Base-by-base conservation (phyloP, 352 stramenopile species). In the Pythium aquatile region DNA sequence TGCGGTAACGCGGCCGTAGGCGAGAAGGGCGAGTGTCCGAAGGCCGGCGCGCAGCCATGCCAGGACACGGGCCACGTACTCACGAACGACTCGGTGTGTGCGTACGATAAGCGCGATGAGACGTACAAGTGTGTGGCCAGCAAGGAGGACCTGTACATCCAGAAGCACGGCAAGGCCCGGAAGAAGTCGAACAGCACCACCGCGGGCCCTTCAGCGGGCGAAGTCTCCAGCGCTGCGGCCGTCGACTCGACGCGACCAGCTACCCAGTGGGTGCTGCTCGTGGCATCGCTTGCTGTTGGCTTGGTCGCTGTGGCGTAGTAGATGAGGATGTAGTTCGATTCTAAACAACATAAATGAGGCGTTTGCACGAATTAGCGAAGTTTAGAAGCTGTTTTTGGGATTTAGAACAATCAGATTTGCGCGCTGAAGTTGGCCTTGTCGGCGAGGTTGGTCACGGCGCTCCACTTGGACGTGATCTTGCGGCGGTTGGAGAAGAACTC, bases 401-500 rank as follows among this genome's bases (percentile, higher is more conserved):
- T 54, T 54, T 54, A 20, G 13, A 35, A 54, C 47, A n/a, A 29
- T 72, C 73, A 90, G 47, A 91, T 76, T 49, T 91, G 82, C 1
- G 78, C 78, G 48, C 77, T 91, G 55, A 91, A 91, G 68, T 91
- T 91, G 30, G 82, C 82, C 28, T 77, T 79, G 61, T 91, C 82
- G 29, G 60, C 63, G 5, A 74, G 58, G 46, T 83, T 76, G 40
- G 74, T 77, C 28, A 66, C 58, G 7, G 78, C 75, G 70, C 73
- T 82, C 97, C 97, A 99, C 74, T 98, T 98, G 69, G 80, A 88
- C 17, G 97, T 99, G 61, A 99, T 94, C 81, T 99, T 99, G 77
- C 97, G 94, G 24, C 96, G 84, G 66, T 94, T 98, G 5, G 94
- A 98, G 78, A 99, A 99, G 72, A 99, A 99, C 77, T 99, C 97